Evolutionary conservation across 2,329 filamentous ascomycete genomes (phyloP).

Genomic region (Colletotrichum destructivum): DNA sequence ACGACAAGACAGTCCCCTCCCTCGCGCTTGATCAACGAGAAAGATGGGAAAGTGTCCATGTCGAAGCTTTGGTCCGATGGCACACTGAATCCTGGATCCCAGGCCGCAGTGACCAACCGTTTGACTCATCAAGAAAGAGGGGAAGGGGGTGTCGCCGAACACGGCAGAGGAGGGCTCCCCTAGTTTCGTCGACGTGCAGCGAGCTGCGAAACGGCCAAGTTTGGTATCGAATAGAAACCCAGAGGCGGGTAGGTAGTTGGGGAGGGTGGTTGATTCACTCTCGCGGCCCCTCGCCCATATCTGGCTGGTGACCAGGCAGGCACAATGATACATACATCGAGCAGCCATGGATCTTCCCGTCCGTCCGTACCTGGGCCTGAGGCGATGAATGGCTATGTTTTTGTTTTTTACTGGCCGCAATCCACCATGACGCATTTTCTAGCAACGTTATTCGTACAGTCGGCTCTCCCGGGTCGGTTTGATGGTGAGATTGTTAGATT

Average conservation of each 20-base stretch:
- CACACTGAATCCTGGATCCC: conserved; percentile 23
- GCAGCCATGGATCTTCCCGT: conserved; percentile 1
- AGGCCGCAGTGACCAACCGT: not conserved
- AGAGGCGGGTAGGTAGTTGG: not conserved
- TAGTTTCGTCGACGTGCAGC: conserved; percentile 22
- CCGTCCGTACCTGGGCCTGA: not conserved
- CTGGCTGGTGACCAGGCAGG: conserved; percentile 2
- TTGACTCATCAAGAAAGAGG: conserved; percentile 16
- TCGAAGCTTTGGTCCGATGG: conserved; percentile 22
- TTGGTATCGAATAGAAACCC: conserved; percentile 36
- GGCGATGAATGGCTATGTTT: not conserved
- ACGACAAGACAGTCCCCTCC: not conserved
- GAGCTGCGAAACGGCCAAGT: not conserved
- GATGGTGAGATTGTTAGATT: not conserved
- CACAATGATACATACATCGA: not conserved
- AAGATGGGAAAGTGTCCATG: not conserved
- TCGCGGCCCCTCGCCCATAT: not conserved
- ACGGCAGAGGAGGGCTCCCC: conserved; percentile 28
- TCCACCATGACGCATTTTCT: not conserved
- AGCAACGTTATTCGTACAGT: conserved; percentile 4
- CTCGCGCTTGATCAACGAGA: conserved; percentile 13
- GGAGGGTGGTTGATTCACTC: conserved; percentile 21
- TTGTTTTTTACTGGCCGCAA: not conserved
- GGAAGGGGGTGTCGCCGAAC: conserved; percentile 12
- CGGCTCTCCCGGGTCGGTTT: not conserved